Base-by-base conservation (phyloP, 306 rosid genomes). In the Corylus heterophylla region DNA sequence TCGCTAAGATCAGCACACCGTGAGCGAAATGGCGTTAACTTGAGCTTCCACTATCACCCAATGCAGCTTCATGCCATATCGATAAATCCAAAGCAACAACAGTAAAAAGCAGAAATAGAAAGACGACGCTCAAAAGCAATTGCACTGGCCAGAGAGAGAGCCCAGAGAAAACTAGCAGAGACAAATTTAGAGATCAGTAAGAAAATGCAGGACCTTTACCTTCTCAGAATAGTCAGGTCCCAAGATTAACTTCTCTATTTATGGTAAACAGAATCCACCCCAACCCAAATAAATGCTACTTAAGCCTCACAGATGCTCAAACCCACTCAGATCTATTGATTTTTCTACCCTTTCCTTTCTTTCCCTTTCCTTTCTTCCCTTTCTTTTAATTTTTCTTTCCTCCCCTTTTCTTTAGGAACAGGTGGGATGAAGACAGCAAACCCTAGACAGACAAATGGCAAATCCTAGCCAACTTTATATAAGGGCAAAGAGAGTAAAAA, bases 11-110 rank as follows among this genome's bases (percentile, higher is more conserved):
- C 39, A 62, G 42, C 68, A 62, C n/a, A 62, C 37, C 5, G 44
- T 5, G 37, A 22, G 44, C 69, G 31, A 14, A 63, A 31, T 14
- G 67, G 69, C 45, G 31, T 31, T 31, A 29, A 31, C 42, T 31
- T 63, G 20, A 16, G 42, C 45, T 31, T 59, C 69, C n/a, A 63
- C 37, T 63, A 63, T 63, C 69, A 63, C n/a, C 69, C 69, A 63
- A 63, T 5, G 69, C 12, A 63, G 35, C 69, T 63, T 63, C 6
- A 5, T 25, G 12, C 69, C 45, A 29, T 12, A 29, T 63, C 29
- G 37, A 31, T 63, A 27, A n/a, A 31, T 12, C 37, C 69, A 5
- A 63, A 29, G 44, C 69, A 63, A 13, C 45, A 5, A 29, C 11
- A 63, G 44, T 2, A 63, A 63, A 54, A 67, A 39, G 27, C 4